A percentile compares a stretch with the other conserved stretches of the same genome.
Evolutionary conservation across 495 filamentous ascomycete species (phyloP).

Genomic region (Penicillium roqueforti): DNA sequence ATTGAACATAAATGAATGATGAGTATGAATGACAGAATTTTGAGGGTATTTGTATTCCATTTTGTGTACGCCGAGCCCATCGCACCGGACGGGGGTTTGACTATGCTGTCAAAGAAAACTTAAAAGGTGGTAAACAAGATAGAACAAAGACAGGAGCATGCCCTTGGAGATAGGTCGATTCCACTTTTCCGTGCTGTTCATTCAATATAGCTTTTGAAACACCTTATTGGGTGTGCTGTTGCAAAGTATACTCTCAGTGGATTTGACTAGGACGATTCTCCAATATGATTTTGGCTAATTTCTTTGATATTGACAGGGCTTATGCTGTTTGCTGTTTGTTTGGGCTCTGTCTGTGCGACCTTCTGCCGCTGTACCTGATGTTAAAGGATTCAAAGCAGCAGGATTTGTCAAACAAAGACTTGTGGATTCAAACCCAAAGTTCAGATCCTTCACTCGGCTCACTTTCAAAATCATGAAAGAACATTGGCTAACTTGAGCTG

Average conservation of each 20-base stretch:
- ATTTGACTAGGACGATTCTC: neutral
- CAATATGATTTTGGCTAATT: neutral
- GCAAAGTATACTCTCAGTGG: neutral
- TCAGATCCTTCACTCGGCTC: neutral
- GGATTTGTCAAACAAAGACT: neutral
- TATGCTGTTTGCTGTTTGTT: neutral
- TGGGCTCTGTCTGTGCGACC: neutral
- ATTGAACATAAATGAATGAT: neutral
- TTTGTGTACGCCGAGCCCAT: neutral
- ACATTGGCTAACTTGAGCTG: neutral
- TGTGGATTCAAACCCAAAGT: neutral
- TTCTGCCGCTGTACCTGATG: neutral
- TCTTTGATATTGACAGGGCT: neutral
- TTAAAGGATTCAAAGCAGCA: neutral
- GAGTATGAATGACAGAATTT: neutral
- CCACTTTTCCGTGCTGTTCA: neutral
- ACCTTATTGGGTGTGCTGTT: neutral
- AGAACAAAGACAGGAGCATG: neutral
- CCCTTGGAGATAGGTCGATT: neutral
- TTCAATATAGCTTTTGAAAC: neutral
- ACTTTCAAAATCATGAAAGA: neutral
- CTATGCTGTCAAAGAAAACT: neutral
- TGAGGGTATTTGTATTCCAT: neutral
- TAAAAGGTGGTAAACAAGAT: neutral
- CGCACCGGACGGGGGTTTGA: neutral